These are phyloP conservation scores for Neonectria coccinea DNA, from an alignment of 2,329 filamentous ascomycete species.

Conservation along the genomic window DNA sequence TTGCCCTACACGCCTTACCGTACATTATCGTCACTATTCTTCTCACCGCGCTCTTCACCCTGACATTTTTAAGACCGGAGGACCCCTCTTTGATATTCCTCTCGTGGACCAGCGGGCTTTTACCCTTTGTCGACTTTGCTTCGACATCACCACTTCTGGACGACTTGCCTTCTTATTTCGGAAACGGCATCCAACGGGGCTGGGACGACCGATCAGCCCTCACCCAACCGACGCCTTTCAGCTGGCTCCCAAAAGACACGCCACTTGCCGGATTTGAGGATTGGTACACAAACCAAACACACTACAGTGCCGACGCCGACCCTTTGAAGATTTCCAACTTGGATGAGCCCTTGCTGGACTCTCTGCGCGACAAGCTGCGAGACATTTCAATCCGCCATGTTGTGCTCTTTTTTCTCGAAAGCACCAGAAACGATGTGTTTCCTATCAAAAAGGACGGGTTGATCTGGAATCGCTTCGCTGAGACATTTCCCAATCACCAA, in stretches of 20 bases:
- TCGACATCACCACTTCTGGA: constrained; percentile 47
- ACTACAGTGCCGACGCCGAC: constrained; percentile 53
- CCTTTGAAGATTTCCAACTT: constrained; percentile 57
- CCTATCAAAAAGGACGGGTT: constrained; percentile 56
- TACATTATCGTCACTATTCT: constrained; percentile 42
- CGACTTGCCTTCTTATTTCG: constrained; percentile 39
- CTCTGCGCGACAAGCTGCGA: constrained; percentile 42
- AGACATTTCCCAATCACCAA: constrained; percentile 48
- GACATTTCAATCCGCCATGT: constrained; percentile 56
- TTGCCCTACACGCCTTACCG: constrained; percentile 25
- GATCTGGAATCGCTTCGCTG: constrained; percentile 51
- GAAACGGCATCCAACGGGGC: constrained; percentile 42
- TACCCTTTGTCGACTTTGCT: constrained; percentile 51
- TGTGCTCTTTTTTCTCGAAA: constrained; percentile 58
- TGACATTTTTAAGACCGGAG: constrained; percentile 45
- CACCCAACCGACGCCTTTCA: constrained; percentile 31
- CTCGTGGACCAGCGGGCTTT: constrained; percentile 50
- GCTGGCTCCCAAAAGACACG: constrained; percentile 41
- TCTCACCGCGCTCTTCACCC: constrained; percentile 42
- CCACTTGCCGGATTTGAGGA: constrained; percentile 43
- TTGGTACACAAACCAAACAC: constrained; percentile 41
- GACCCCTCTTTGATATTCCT: constrained; percentile 51
- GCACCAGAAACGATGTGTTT: constrained; percentile 59
- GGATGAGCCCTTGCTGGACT: constrained; percentile 47
- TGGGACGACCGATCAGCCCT: constrained; percentile 48